These are phyloP conservation scores for Inga leiocalycina DNA, from an alignment of 306 rosid genomes.

Conservation along the genomic window DNA sequence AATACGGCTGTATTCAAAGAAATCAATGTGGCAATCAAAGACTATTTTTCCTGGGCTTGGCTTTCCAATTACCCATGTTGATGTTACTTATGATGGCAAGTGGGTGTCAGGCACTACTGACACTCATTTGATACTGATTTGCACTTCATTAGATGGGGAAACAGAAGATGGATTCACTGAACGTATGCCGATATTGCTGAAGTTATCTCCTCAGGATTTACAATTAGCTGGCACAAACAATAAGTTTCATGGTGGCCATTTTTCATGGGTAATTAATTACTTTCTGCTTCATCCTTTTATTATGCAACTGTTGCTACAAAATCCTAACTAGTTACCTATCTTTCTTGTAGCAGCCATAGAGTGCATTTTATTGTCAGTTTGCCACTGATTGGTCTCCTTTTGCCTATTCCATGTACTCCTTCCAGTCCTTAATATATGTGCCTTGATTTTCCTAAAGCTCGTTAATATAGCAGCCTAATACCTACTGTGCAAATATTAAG, in stretches of 20 bases:
- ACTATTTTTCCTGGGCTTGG: not conserved
- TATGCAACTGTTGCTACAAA: not conserved
- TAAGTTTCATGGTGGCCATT: constrained; percentile 86
- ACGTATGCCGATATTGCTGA: constrained; percentile 69
- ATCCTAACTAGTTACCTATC: not conserved
- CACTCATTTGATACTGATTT: not conserved
- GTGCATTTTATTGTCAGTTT: not conserved
- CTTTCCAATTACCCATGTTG: not conserved
- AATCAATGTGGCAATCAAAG: not conserved
- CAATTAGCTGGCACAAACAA: constrained; percentile 77
- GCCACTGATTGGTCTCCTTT: not conserved
- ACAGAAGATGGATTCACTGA: not conserved
- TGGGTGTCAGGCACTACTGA: not conserved
- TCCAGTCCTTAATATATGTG: no score
- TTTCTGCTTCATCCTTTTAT: constrained; percentile 4
- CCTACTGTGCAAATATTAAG: no score
- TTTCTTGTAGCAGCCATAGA: not conserved
- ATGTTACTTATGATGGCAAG: not conserved
- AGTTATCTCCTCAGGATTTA: constrained; percentile 80
- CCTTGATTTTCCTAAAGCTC: no score
- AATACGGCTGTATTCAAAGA: not conserved
- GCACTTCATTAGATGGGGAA: not conserved
- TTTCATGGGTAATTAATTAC: constrained; percentile 87
- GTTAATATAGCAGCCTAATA: no score
- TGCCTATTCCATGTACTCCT: not conserved